Conservation (phyloP, 345 rosid species). For the Hevea brasiliensis region DNA sequence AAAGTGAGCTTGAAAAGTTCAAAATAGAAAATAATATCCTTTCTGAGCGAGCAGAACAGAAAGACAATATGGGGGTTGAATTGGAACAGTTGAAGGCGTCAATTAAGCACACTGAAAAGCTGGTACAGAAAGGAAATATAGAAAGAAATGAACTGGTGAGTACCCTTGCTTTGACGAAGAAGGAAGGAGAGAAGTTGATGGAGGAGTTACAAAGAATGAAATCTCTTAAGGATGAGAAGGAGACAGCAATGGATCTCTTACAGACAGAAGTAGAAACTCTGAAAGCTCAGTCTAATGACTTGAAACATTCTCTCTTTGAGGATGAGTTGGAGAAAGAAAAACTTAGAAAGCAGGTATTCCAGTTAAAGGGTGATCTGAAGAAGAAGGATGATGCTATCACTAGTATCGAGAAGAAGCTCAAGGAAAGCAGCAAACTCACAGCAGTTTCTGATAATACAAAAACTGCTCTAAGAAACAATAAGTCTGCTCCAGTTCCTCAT, state of each 20-base stretch:
- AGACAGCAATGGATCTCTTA: conserved; percentile 33
- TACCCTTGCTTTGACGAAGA: conserved; percentile 40
- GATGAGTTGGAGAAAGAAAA: conserved; percentile 68
- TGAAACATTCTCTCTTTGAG: conserved; percentile 46
- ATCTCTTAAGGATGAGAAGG: conserved; percentile 48
- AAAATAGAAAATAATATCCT: conserved; percentile 30
- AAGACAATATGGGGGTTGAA: conserved; percentile 42
- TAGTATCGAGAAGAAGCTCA: conserved; percentile 52
- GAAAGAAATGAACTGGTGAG: conserved; percentile 45
- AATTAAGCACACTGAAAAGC: conserved; percentile 41
- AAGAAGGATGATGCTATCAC: conserved; percentile 55
- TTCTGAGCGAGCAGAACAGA: conserved; percentile 34
- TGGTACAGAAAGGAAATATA: conserved; percentile 38
- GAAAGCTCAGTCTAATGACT: conserved; percentile 42
- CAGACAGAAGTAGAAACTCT: conserved; percentile 48
- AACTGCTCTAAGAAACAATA: conserved; percentile 41
- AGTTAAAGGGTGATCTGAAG: conserved; percentile 62
- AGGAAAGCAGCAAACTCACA: conserved; percentile 37
- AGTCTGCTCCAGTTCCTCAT: conserved; percentile 41
- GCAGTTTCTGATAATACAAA: conserved; percentile 41
- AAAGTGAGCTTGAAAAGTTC: conserved; percentile 46
- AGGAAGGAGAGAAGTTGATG: conserved; percentile 45
- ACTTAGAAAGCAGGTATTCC: conserved; percentile 52
- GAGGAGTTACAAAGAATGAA: conserved; percentile 46
- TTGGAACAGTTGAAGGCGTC: conserved; percentile 44